These are phyloP conservation scores for Cyberlindnera petersonii DNA, from an alignment of 805 yeast genomes.

Conservation along the genomic window DNA sequence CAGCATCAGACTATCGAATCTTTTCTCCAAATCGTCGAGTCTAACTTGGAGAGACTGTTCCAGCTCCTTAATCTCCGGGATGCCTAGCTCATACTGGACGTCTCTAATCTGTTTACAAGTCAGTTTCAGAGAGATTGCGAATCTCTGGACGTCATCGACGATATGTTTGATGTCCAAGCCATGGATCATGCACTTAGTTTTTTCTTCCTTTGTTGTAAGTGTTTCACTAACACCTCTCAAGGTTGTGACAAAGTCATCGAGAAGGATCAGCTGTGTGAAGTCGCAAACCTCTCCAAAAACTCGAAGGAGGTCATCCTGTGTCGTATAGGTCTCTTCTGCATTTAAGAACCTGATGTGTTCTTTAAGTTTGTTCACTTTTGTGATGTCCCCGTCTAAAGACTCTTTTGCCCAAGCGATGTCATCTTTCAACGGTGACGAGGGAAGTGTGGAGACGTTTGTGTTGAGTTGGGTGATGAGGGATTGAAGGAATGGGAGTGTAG, in stretches of 20 bases:
- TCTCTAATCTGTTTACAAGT: constrained; percentile 5
- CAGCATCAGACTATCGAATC: constrained; percentile 8
- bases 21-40: constrained; percentile 11
- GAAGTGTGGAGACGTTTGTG: constrained; percentile 1
- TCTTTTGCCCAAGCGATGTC: constrained; percentile 22
- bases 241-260: constrained; percentile 18
- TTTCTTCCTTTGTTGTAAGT: constrained; percentile 3
- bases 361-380: constrained; percentile 11
- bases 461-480: constrained; percentile 7
- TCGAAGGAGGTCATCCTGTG: constrained; percentile 16
- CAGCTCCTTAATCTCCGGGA: background rate
- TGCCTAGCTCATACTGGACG: background rate
- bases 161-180: constrained; percentile 6
- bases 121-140: constrained; percentile 10
- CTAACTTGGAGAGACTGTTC: background rate
- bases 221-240: constrained; percentile 13
- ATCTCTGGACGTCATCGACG: constrained; percentile 8
- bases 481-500: constrained; percentile 13
- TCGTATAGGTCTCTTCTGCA: constrained; percentile 22
- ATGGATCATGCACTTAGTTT: constrained; percentile 3
- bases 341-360: constrained; percentile 17
- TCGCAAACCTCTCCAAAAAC: constrained; percentile 19
- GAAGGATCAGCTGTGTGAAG: constrained; percentile 15
- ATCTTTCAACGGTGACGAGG: constrained; percentile 8
- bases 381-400: constrained; percentile 11